These are phyloP conservation scores for Telopea speciosissima DNA, from an alignment of 177 flowering plant genomes.

Conservation along the genomic window DNA sequence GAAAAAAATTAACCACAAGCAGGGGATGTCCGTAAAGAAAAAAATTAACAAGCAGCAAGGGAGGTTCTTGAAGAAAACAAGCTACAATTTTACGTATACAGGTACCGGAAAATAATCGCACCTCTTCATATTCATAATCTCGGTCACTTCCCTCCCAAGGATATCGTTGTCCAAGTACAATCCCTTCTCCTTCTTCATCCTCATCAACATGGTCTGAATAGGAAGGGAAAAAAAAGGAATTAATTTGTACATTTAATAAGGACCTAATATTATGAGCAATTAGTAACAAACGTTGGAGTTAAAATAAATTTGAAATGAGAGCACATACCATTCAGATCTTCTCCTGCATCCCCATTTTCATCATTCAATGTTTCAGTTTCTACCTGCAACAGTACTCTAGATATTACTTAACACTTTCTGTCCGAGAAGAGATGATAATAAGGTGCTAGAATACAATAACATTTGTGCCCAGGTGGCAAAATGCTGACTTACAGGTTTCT, in stretches of 20 bases:
- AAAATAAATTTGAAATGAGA: not conserved
- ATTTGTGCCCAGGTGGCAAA: not conserved
- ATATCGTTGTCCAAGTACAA: slow-evolving; percentile 35
- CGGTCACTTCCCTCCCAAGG: slow-evolving; percentile 95
- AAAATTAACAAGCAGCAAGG: no score
- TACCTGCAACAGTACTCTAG: slow-evolving; percentile 34
- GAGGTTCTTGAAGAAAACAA: no score
- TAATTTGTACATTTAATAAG: no score
- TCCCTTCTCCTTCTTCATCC: slow-evolving; percentile 34
- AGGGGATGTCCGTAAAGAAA: no score
- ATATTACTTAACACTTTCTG: not conserved
- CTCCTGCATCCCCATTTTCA: slow-evolving; percentile 44
- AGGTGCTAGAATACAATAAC: no score
- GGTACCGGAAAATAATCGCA: slow-evolving; percentile 8
- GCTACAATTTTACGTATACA: no score
- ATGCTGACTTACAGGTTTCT: slow-evolving; percentile 62
- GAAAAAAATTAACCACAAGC: no score
- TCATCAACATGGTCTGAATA: not conserved
- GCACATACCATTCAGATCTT: slow-evolving; percentile 50
- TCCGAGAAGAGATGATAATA: not conserved
- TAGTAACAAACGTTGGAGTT: not conserved
- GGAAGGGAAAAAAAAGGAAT: not conserved
- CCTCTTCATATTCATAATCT: slow-evolving; percentile 88
- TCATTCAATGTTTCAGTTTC: slow-evolving; percentile 48
- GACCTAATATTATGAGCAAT: not conserved